phyloP scores from a whole-genome alignment of 2,329 filamentous ascomycete genomes.

The Aureobasidium pullulans region DNA sequence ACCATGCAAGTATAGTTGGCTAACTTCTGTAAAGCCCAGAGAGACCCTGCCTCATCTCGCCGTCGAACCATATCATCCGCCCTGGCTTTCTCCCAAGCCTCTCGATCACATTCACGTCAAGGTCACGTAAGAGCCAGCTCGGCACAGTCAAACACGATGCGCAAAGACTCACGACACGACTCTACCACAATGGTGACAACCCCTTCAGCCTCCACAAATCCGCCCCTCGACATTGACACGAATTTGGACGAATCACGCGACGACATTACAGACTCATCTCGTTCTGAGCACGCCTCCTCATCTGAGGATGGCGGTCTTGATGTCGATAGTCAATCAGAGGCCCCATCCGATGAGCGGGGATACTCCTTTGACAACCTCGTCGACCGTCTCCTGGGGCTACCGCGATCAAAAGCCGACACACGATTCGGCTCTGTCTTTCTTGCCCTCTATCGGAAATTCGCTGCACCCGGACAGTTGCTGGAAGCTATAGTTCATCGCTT shows the following conservation, averaged over 20 bases:
- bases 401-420: constrained; percentile 76
- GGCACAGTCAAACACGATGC: constrained; percentile 32
- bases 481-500: constrained; percentile 70
- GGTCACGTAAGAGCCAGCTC: constrained; percentile 42
- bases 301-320: constrained; percentile 51
- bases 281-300: constrained; percentile 57
- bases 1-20: neutral
- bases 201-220: constrained; percentile 31
- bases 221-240: constrained; percentile 44
- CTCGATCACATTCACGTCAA: constrained; percentile 21
- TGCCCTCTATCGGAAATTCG: constrained; percentile 90
- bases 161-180: constrained; percentile 26
- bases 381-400: constrained; percentile 74
- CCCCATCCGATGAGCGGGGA: constrained; percentile 51
- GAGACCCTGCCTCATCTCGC: constrained; percentile 7
- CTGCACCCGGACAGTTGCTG: constrained; percentile 70
- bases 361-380: constrained; percentile 54
- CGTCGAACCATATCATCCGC: constrained; percentile 12
- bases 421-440: constrained; percentile 88
- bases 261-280: constrained; percentile 47
- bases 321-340: constrained; percentile 15
- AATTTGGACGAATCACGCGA: constrained; percentile 60
- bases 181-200: constrained; percentile 25
- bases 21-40: neutral
- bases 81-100: neutral